A percentile compares a stretch with the other conserved stretches of the same genome.
phyloP scores from a whole-genome alignment of 1,284 basidiomycete genomes.

The Boletellus deceptivus region DNA sequence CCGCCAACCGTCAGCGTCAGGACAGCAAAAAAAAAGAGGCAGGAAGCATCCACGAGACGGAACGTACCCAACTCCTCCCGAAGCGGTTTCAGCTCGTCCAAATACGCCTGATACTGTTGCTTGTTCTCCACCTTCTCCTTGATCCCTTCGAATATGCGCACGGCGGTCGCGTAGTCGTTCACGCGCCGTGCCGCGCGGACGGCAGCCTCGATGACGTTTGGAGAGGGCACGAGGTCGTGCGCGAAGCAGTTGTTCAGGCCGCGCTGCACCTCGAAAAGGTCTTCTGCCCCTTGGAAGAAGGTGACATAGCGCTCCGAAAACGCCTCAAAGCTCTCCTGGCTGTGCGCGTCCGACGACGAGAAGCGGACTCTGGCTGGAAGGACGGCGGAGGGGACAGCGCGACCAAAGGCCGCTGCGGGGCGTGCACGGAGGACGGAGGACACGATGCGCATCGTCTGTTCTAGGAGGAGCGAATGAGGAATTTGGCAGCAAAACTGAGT shows the following conservation, averaged over 20 bases:
- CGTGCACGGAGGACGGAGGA: slow-evolving; percentile 57
- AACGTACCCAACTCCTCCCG: slow-evolving; percentile 84
- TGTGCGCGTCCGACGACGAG: slow-evolving; percentile 50
- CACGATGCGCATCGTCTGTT: slow-evolving; percentile 45
- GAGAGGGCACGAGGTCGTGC: slow-evolving; percentile 94
- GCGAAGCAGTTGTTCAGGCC: slow-evolving; percentile 99
- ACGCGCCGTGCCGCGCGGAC: slow-evolving; percentile 88
- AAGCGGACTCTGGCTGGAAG: slow-evolving; percentile 45
- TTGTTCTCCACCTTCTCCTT: slow-evolving; percentile 96
- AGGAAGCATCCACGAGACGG: too few species aligned
- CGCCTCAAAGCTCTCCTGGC: slow-evolving; percentile 89
- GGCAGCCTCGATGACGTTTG: slow-evolving; percentile 87
- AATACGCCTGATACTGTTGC: slow-evolving; percentile 87
- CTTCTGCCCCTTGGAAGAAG: slow-evolving; percentile 91
- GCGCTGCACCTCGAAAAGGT: slow-evolving; percentile 96
- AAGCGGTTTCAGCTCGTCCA: slow-evolving; percentile 83
- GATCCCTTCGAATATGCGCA: slow-evolving; percentile 91
- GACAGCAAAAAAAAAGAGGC: background rate
- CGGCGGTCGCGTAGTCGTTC: slow-evolving; percentile 96
- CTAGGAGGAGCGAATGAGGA: slow-evolving; percentile 4
- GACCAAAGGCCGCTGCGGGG: slow-evolving; percentile 38
- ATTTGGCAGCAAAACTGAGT: background rate
- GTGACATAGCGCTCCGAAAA: slow-evolving; percentile 92
- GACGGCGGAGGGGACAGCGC: slow-evolving; percentile 36
- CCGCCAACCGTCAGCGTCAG: background rate